Conservation (phyloP, 768 basidiomycete genomes). For the Podaxis carcinomalis region DNA sequence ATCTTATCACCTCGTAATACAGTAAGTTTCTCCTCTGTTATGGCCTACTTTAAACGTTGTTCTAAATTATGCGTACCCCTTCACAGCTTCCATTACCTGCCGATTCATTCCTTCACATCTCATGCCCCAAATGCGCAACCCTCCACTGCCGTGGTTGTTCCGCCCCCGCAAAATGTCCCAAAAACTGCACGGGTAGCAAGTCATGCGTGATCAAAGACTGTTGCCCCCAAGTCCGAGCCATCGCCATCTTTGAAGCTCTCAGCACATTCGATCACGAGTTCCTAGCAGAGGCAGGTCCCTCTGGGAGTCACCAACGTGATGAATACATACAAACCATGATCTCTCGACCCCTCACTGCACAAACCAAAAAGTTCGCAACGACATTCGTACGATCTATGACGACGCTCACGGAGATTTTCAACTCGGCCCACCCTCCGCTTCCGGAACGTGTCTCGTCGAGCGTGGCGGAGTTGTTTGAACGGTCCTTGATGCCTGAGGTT, state of each 20-base stretch:
- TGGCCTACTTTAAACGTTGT: background rate
- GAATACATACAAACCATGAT: conserved; percentile 13
- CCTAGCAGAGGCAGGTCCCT: conserved; percentile 19
- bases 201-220: conserved; percentile 26
- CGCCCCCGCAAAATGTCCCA: conserved; percentile 17
- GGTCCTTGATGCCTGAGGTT: conserved; percentile 26
- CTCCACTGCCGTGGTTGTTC: conserved; percentile 32
- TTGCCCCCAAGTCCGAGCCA: conserved; percentile 25
- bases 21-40: conserved; percentile 15
- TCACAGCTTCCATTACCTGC: conserved; percentile 11
- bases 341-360: background rate
- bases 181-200: conserved; percentile 22
- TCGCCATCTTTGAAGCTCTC: conserved; percentile 30
- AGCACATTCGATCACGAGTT: conserved; percentile 27
- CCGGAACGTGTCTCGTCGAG: background rate
- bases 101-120: conserved; percentile 23
- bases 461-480: conserved; percentile 1
- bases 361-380: background rate
- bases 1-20: conserved; percentile 19
- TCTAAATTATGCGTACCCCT: background rate
- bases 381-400: background rate
- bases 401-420: conserved; percentile 3
- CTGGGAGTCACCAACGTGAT: background rate
- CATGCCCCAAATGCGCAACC: conserved; percentile 24
- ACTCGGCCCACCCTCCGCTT: background rate